Percentiles rank a stretch among this genome's conserved stretches.
phyloP scores from a whole-genome alignment of 306 rosid genomes.

The Cucurbita maxima region DNA sequence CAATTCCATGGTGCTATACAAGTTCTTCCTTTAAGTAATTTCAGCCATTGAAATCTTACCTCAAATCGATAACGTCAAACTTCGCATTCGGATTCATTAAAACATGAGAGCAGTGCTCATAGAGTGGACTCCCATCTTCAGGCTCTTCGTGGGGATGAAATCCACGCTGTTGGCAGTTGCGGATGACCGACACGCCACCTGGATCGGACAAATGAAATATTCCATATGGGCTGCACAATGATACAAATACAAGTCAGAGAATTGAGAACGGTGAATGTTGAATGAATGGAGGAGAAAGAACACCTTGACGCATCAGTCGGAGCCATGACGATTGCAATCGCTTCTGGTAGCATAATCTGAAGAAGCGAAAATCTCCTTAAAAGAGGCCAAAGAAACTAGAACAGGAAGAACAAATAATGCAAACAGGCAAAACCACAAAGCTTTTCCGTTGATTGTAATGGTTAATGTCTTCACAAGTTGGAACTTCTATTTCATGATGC shows the following conservation, averaged over 20 bases:
- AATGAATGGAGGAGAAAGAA: background rate
- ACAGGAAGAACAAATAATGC: background rate
- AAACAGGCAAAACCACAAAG: background rate
- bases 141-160: constrained; percentile 99
- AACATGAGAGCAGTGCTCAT: constrained; percentile 97
- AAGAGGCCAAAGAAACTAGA: background rate
- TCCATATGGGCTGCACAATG: constrained; percentile 77
- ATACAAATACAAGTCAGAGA: background rate
- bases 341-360: constrained; percentile 97
- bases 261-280: background rate
- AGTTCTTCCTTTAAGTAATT: background rate
- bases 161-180: constrained; percentile 79
- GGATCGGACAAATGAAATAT: constrained; percentile 96
- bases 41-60: constrained; percentile 17
- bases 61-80: constrained; percentile 71
- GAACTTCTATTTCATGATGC: background rate
- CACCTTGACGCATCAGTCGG: constrained; percentile 83
- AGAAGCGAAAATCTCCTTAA: constrained; percentile 13
- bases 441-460: background rate
- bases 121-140: constrained; percentile 64
- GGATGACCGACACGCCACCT: constrained; percentile 74
- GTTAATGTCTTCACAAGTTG: background rate
- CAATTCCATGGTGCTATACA: background rate
- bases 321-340: constrained; percentile 98
- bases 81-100: constrained; percentile 57